Conservation (phyloP, 75 land plant species). For the Cunninghamia lanceolata region DNA sequence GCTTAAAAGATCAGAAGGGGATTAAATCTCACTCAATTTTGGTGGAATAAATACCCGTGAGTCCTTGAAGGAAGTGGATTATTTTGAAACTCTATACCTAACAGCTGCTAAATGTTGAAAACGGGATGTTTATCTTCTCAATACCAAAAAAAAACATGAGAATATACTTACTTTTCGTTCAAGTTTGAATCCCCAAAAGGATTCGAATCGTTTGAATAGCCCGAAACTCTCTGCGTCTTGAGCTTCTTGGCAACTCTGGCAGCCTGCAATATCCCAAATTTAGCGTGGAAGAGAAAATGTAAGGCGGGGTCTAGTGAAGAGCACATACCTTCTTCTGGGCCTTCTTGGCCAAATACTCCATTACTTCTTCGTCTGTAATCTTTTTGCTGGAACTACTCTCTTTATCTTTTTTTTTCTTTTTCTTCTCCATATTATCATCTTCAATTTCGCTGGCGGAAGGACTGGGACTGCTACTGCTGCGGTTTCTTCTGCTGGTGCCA, state of each 20-base stretch:
- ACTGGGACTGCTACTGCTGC: conserved; percentile 6
- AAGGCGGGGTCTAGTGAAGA: too few relatives aligned
- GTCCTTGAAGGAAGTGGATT: too few relatives aligned
- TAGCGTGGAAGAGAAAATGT: too few relatives aligned
- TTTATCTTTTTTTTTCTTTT: not conserved
- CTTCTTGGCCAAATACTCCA: conserved; percentile 71
- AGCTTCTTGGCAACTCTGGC: conserved; percentile 77
- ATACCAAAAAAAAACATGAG: not conserved
- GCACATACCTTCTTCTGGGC: conserved; percentile 73
- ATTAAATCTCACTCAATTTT: too few relatives aligned
- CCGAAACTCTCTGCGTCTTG: conserved; percentile 73
- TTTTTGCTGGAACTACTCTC: conserved; percentile 19
- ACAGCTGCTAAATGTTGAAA: too few relatives aligned
- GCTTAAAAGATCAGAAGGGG: too few relatives aligned
- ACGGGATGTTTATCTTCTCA: too few relatives aligned
- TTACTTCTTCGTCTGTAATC: conserved; percentile 65
- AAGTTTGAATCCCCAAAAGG: conserved; percentile 96
- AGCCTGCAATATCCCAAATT: conserved; percentile 37
- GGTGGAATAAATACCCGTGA: too few relatives aligned
- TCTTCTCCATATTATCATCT: conserved; percentile 15
- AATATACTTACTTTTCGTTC: conserved; percentile 64
- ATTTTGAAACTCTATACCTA: too few relatives aligned
- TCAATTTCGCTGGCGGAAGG: not conserved
- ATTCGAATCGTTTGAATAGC: conserved; percentile 96
- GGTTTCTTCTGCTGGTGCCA: not conserved